Percentiles rank a stretch among this genome's conserved stretches.
phyloP scores from a whole-genome alignment of 768 basidiomycete genomes.

The Lyophyllum shimeji region DNA sequence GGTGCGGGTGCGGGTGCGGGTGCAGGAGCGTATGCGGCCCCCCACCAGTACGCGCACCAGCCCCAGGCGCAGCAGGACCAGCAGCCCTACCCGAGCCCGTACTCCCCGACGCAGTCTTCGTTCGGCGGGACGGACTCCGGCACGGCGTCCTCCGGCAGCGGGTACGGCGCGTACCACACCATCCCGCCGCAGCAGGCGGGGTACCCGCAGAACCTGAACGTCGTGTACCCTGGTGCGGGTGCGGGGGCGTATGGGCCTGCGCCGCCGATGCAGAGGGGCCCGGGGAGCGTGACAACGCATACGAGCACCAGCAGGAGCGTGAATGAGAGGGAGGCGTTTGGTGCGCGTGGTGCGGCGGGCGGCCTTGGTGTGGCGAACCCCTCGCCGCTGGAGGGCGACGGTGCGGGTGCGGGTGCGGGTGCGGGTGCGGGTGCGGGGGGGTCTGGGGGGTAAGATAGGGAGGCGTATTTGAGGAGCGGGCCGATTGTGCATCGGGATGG shows the following conservation, averaged over 20 bases:
- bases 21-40: background rate
- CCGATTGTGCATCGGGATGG: conserved; percentile 28
- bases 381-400: background rate
- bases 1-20: no score
- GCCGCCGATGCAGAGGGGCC: background rate
- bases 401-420: no score
- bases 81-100: background rate
- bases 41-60: background rate
- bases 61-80: background rate
- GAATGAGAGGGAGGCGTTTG: conserved; percentile 24
- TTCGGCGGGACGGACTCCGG: background rate
- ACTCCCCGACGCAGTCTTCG: conserved; percentile 2
- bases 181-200: background rate
- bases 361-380: conserved; percentile 14
- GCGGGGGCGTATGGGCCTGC: no score
- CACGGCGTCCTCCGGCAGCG: conserved; percentile 1
- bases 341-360: background rate
- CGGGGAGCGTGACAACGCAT: conserved; percentile 3
- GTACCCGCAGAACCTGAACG: background rate
- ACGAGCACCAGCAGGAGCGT: conserved; percentile 6
- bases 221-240: background rate
- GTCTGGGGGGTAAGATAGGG: background rate
- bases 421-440: no score
- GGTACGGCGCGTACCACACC: background rate
- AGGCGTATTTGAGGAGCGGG: conserved; percentile 6